Evolutionary conservation across 208 protist species (phyloP).

Genomic region (Leishmania tarentolae): DNA sequence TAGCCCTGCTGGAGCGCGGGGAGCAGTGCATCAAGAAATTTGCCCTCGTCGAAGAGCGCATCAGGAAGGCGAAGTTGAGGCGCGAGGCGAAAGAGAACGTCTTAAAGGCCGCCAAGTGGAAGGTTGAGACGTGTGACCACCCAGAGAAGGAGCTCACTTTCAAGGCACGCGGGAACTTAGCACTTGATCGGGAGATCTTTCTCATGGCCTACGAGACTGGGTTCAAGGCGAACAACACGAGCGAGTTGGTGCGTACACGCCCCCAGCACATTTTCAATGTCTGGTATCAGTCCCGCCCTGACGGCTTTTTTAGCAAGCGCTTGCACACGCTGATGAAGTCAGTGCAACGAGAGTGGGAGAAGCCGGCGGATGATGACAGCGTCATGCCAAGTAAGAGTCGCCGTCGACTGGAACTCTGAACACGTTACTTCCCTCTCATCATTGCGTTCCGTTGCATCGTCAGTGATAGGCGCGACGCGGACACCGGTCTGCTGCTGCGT

Average conservation of each 20-base stretch:
- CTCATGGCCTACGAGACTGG: conserved; percentile 72
- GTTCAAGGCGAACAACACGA: conserved; percentile 47
- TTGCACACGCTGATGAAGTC: conserved; percentile 57
- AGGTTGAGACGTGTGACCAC: conserved; percentile 75
- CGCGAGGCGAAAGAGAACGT: conserved; percentile 45
- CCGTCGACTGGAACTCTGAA: conserved; percentile 28
- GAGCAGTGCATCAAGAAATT: conserved; percentile 78
- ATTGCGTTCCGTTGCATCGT: neutral
- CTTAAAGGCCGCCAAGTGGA: conserved; percentile 76
- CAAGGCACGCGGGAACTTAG: conserved; percentile 33
- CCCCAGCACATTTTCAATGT: conserved; percentile 86
- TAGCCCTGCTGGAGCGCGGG: conserved; percentile 76
- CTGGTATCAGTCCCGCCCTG: conserved; percentile 71
- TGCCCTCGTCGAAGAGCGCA: conserved; percentile 54
- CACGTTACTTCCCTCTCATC: neutral
- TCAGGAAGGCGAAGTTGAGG: conserved; percentile 49
- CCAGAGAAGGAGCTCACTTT: conserved; percentile 72
- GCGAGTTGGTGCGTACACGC: conserved; percentile 46
- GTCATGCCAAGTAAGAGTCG: conserved; percentile 26
- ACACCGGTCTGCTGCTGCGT: neutral
- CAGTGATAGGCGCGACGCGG: neutral
- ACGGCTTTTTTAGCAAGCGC: conserved; percentile 59
- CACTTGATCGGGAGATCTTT: conserved; percentile 77
- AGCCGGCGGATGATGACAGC: conserved; percentile 35
- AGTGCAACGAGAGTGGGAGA: conserved; percentile 81